Evolutionary conservation across 176 grass and related monocot genomes (phyloP).

Genomic region (Aegilops sharonensis): DNA sequence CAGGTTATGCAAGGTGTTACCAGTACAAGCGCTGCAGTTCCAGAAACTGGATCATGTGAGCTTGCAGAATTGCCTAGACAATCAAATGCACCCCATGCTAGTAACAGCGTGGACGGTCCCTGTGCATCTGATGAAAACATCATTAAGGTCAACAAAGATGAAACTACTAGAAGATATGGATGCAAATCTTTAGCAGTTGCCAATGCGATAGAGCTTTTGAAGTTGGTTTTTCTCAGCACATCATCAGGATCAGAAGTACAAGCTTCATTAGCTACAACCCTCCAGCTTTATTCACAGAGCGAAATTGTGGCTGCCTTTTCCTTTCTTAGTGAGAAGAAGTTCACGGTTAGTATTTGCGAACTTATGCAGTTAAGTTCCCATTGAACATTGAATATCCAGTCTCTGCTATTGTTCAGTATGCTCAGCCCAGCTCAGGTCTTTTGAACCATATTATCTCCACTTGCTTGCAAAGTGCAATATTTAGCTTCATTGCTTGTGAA

Average conservation of each 20-base stretch:
- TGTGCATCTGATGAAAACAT: slow-evolving; percentile 36
- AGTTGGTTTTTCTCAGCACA: slow-evolving; percentile 80
- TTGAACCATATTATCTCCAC: background rate
- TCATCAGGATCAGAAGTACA: slow-evolving; percentile 69
- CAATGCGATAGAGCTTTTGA: slow-evolving; percentile 85
- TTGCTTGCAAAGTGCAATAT: background rate
- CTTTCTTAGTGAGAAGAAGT: slow-evolving; percentile 80
- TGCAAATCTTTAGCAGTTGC: slow-evolving; percentile 70
- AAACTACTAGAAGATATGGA: slow-evolving; percentile 55
- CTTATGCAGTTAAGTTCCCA: slow-evolving; percentile 24
- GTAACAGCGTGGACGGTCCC: slow-evolving; percentile 25
- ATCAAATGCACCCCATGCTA: slow-evolving; percentile 32
- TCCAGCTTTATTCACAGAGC: slow-evolving; percentile 75
- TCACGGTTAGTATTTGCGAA: slow-evolving; percentile 58
- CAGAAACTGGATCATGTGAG: slow-evolving; percentile 30
- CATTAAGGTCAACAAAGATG: slow-evolving; percentile 50
- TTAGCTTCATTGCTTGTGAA: background rate
- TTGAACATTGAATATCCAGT: slow-evolving; percentile 16
- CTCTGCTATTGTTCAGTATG: slow-evolving; percentile 22
- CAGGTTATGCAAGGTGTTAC: slow-evolving; percentile 38
- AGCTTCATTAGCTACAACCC: slow-evolving; percentile 64
- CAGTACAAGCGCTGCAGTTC: slow-evolving; percentile 19
- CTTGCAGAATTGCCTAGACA: slow-evolving; percentile 24
- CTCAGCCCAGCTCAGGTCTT: background rate
- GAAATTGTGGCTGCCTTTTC: slow-evolving; percentile 88